Evolutionary conservation across 2,329 filamentous ascomycete genomes (phyloP).

Genomic region (Exophiala spinifera): DNA sequence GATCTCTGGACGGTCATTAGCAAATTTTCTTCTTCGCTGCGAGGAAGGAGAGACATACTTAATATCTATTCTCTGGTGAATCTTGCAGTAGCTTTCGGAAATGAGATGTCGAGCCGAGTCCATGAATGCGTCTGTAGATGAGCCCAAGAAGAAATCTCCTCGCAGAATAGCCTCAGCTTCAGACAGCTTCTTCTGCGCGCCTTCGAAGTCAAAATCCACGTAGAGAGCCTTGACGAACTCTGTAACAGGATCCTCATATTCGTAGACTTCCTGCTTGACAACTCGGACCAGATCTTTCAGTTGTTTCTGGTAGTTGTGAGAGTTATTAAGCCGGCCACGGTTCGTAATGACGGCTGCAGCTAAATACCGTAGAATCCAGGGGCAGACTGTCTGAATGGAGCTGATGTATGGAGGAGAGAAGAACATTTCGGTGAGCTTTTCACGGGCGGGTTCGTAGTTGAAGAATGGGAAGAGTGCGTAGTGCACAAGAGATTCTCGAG

Average conservation of each 20-base stretch:
- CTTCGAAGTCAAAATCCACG: constrained; percentile 95
- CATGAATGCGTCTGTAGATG: constrained; percentile 81
- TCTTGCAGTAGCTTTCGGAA: constrained; percentile 99
- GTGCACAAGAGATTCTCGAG: constrained; percentile 96
- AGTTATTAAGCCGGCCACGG: constrained; percentile 76
- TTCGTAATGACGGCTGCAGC: constrained; percentile 93
- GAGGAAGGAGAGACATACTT: constrained; percentile 52
- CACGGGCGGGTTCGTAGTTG: constrained; percentile 90
- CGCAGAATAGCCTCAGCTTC: constrained; percentile 88
- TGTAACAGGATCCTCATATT: constrained; percentile 93
- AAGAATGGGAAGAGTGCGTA: constrained; percentile 99
- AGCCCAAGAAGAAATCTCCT: constrained; percentile 91
- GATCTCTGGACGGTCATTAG: constrained; percentile 55
- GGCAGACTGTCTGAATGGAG: constrained; percentile 96
- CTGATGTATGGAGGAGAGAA: constrained; percentile 98
- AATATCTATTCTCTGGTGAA: constrained; percentile 97
- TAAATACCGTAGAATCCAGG: constrained; percentile 93
- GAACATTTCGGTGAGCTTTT: constrained; percentile 90
- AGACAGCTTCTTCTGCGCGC: constrained; percentile 82
- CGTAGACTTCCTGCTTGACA: constrained; percentile 94
- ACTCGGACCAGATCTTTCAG: constrained; percentile 95
- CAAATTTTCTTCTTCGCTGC: constrained; percentile 22
- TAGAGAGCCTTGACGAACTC: constrained; percentile 96
- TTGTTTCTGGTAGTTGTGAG: constrained; percentile 90
- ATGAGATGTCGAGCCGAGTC: constrained; percentile 94